phyloP scores from a whole-genome alignment of 495 filamentous ascomycete genomes.

The Hypomontagnella submonticulosa region DNA sequence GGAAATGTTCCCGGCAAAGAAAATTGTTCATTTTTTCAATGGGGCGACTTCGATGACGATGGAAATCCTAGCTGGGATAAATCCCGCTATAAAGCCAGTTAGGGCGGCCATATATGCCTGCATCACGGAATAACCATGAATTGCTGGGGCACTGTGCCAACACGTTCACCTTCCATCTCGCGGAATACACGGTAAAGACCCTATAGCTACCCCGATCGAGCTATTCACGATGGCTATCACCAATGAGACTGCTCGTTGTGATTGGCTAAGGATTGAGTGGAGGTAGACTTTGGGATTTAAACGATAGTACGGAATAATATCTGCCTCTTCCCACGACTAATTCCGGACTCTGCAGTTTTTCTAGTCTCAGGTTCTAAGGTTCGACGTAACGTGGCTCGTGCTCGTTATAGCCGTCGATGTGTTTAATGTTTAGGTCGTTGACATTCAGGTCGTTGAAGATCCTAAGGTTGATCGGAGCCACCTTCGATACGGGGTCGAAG shows the following conservation, averaged over 20 bases:
- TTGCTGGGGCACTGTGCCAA: neutral
- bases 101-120: neutral
- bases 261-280: conserved; percentile 1
- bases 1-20: conserved; percentile 79
- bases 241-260: neutral
- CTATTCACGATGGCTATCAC: neutral
- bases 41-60: conserved; percentile 90
- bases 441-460: conserved; percentile 49
- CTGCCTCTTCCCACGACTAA: neutral
- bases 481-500: neutral
- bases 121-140: neutral
- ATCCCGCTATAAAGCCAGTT: conserved; percentile 36
- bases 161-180: neutral
- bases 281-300: neutral
- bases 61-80: conserved; percentile 77
- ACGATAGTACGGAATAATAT: neutral
- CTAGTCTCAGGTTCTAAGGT: conserved; percentile 39
- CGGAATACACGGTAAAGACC: neutral
- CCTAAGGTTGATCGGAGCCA: conserved; percentile 48
- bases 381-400: conserved; percentile 50
- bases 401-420: conserved; percentile 45
- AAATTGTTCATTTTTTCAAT: conserved; percentile 84
- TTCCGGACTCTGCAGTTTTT: neutral
- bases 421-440: conserved; percentile 34
- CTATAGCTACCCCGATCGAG: too few species aligned